A percentile compares a stretch with the other conserved stretches of the same genome.
Evolutionary conservation across 2,329 filamentous ascomycete genomes (phyloP).

Genomic region (Neofusicoccum sp.): DNA sequence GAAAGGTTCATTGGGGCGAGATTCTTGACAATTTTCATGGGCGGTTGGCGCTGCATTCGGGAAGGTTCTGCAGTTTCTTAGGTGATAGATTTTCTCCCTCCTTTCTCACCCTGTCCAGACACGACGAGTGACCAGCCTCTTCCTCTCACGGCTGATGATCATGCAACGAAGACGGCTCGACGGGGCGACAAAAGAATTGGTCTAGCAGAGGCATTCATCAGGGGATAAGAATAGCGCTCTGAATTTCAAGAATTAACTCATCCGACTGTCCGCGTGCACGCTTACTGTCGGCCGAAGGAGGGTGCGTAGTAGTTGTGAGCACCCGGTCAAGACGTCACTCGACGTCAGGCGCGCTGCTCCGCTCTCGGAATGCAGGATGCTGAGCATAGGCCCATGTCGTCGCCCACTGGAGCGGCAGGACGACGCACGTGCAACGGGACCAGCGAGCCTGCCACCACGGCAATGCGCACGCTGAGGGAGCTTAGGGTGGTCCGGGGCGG

Average conservation of each 20-base stretch:
- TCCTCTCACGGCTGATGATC: constrained; percentile 6
- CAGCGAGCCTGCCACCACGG: not conserved
- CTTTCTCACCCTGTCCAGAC: constrained; percentile 11
- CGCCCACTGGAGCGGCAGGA: too few relatives aligned
- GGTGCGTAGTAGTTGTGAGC: constrained; percentile 7
- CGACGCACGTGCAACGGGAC: too few relatives aligned
- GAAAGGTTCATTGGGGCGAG: constrained; percentile 13
- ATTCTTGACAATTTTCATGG: constrained; percentile 17
- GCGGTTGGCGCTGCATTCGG: constrained; percentile 19
- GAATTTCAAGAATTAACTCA: not conserved
- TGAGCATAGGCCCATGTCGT: not conserved
- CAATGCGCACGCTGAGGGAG: not conserved
- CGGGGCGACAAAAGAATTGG: constrained; percentile 5
- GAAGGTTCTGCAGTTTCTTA: constrained; percentile 15
- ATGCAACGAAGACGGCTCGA: not conserved
- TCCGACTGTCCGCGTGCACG: not conserved
- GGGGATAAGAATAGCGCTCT: not conserved
- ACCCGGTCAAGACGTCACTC: constrained; percentile 4
- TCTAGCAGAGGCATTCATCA: not conserved
- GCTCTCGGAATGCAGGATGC: constrained; percentile 2
- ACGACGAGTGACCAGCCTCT: not conserved
- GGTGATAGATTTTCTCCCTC: constrained; percentile 16
- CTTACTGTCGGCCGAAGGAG: not conserved
- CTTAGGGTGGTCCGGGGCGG: not conserved
- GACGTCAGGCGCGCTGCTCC: constrained; percentile 13